Evolutionary conservation across 192 early-diverging fungal species (phyloP).

Genomic region (Backusella sp.): DNA sequence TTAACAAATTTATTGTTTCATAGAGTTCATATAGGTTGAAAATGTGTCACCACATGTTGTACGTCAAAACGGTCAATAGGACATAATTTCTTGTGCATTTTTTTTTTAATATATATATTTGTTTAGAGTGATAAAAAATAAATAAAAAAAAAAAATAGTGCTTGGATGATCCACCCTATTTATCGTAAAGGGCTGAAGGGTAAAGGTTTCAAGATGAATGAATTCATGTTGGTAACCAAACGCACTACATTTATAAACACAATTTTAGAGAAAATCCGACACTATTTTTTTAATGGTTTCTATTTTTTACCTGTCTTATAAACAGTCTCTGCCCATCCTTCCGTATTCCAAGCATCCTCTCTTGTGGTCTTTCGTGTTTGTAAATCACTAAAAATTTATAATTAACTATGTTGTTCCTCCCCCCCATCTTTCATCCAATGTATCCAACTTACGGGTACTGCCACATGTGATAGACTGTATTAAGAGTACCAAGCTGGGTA

Average conservation of each 20-base stretch:
- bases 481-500: constrained; percentile 83
- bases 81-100: neutral
- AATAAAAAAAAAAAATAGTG: neutral
- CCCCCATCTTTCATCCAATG: too few relatives aligned
- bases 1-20: too few relatives aligned
- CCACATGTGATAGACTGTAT: constrained; percentile 88
- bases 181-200: constrained; percentile 78
- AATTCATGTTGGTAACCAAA: constrained; percentile 81
- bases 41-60: too few relatives aligned
- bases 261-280: too few relatives aligned
- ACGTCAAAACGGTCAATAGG: too few relatives aligned
- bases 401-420: neutral
- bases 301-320: constrained; percentile 71
- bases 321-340: constrained; percentile 93
- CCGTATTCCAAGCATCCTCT: constrained; percentile 90
- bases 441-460: constrained; percentile 23
- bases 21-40: too few relatives aligned
- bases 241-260: constrained; percentile 52
- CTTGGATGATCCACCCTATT: neutral
- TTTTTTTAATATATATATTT: neutral
- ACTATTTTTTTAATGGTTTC: too few relatives aligned
- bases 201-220: constrained; percentile 75
- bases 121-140: neutral
- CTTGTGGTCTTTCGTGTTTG: constrained; percentile 86
- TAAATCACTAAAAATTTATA: constrained; percentile 57